These are phyloP conservation scores for Stemphylium beticola DNA, from an alignment of 2,329 filamentous ascomycete genomes.

Conservation along the genomic window DNA sequence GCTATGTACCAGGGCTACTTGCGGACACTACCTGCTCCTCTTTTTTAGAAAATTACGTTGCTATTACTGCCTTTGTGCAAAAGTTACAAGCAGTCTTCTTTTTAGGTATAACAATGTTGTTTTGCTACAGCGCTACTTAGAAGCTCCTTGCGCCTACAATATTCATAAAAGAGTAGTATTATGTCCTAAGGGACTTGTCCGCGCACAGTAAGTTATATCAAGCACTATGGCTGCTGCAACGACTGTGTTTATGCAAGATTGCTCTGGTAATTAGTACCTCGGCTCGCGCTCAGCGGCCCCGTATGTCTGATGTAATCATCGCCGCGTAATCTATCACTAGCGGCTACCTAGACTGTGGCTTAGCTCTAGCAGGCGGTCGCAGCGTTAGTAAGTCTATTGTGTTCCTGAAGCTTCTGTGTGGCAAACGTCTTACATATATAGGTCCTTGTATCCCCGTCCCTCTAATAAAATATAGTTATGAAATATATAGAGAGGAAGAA, in stretches of 20 bases:
- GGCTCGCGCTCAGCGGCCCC: background rate
- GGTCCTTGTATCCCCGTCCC: too few species aligned
- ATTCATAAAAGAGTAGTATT: background rate
- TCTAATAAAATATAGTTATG: background rate
- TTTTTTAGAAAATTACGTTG: background rate
- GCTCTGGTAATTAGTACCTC: background rate
- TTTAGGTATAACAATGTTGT: background rate
- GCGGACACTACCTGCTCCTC: background rate
- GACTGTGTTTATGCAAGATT: background rate
- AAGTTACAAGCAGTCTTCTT: background rate
- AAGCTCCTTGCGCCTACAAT: background rate
- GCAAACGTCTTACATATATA: too few species aligned
- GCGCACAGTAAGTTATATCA: background rate
- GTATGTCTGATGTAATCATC: background rate
- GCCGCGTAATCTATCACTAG: background rate
- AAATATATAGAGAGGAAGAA: too few species aligned
- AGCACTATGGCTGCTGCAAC: background rate
- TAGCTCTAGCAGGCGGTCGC: background rate
- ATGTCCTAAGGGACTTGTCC: background rate
- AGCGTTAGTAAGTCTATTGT: background rate
- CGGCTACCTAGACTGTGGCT: background rate
- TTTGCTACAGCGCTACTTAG: background rate
- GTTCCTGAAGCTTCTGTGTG: too few species aligned
- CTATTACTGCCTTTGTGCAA: background rate
- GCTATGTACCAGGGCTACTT: background rate